Evolutionary conservation across 306 rosid species (phyloP), one percentile per base, ranked within the genome.

Genomic region (Quercus alba): DNA sequence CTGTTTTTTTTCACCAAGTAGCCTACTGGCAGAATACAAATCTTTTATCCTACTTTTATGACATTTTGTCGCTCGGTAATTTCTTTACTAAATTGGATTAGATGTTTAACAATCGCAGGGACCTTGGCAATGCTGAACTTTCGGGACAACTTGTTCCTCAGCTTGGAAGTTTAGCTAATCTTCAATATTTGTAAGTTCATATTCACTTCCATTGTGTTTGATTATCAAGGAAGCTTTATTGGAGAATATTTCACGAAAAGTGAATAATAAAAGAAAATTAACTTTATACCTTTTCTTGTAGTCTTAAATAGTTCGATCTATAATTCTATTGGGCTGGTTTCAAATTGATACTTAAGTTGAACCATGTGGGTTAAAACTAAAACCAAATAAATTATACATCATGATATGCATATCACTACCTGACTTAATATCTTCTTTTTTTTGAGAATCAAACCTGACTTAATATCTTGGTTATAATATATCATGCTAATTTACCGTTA

Each of bases 161-260:
- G 75, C 86, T 85, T 15, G 84, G 72, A 73, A 69, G 41, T 31
- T 79, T 82, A 77, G 20, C 75, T 18, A 75, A 68, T 49, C 86
- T 82, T 71, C 84, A 82, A n/a, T 76, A 72, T 46, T 76, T 82
- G 89, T 79, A 79, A 49, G 80, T 71, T 52, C 41, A 13, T 3
- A 35, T 51, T 35, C 17, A 20, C 31, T 10, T 59, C 66, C 14
- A 15, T 28, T 57, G 59, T 73, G n/a, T 57, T 72, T 57, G 55
- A 59, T 9, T 59, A 20, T 8, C 31, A 23, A 23, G 31, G 23
- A 46, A 46, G 52, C 4, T 46, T 10, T 46, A 11, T 1, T 20
- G 66, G 30, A 23, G 12, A 59, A 25, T 59, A 10, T 59, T 38
- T 59, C 66, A 25, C 11, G 31, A 59, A 59, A 46, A 46, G 52